Conservation (phyloP, 2,329 filamentous ascomycete species). For the Penicillium sp. region DNA sequence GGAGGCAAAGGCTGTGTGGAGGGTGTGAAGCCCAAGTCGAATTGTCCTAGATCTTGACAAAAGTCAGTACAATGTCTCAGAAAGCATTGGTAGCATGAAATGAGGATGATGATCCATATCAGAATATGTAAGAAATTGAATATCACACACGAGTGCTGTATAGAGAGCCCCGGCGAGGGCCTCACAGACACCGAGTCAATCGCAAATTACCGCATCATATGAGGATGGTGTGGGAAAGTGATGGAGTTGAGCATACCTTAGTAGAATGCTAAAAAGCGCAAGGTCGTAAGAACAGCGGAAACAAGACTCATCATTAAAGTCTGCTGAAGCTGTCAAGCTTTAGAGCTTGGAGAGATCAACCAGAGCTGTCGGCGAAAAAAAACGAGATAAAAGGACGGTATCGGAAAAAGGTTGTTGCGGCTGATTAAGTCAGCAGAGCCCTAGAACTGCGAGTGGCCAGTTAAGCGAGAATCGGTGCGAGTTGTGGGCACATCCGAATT, state of each 20-base stretch:
- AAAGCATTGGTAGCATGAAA: constrained; percentile 7
- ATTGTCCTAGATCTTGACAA: constrained; percentile 20
- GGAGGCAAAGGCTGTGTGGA: background rate
- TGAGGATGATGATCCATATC: constrained; percentile 50
- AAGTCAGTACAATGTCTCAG: constrained; percentile 24
- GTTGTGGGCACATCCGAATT: constrained; percentile 46
- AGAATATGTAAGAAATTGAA: constrained; percentile 99
- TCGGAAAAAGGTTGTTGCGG: constrained; percentile 28
- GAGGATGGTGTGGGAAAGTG: constrained; percentile 17
- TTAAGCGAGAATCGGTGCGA: constrained; percentile 41
- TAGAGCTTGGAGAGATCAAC: constrained; percentile 12
- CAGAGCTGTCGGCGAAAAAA: constrained; percentile 17
- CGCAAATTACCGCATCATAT: constrained; percentile 99
- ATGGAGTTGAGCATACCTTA: constrained; percentile 26
- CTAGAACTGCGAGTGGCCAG: constrained; percentile 41
- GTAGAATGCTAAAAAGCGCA: background rate
- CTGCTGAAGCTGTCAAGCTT: constrained; percentile 5
- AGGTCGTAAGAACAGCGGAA: background rate
- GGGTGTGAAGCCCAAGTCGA: background rate
- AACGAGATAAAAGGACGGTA: constrained; percentile 15
- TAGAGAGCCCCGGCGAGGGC: constrained; percentile 86
- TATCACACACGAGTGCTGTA: constrained; percentile 79
- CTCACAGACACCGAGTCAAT: constrained; percentile 85
- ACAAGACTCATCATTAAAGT: constrained; percentile 8
- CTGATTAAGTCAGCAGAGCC: constrained; percentile 31